Evolutionary conservation across 352 stramenopile genomes (phyloP).

Genomic region (Phytophthora hybrid): DNA sequence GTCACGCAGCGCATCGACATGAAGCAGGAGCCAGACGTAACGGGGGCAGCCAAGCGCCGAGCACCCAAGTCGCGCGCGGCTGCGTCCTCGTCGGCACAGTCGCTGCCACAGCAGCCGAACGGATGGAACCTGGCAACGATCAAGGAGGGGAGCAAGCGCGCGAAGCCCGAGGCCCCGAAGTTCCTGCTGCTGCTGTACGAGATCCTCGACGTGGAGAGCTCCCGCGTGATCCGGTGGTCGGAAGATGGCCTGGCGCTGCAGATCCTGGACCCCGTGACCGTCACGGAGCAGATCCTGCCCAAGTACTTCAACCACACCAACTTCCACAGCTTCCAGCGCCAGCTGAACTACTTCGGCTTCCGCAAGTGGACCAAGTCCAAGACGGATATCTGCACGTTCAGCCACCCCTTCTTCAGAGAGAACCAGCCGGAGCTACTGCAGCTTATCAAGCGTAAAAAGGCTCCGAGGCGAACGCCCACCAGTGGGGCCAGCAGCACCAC

Average conservation of each 20-base stretch:
- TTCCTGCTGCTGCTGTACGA: conserved; percentile 85
- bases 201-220: conserved; percentile 82
- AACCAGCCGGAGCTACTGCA: conserved; percentile 80
- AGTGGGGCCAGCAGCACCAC: conserved; percentile 18
- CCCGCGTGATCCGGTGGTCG: conserved; percentile 78
- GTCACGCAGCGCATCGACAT: conserved; percentile 24
- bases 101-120: conserved; percentile 18
- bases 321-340: conserved; percentile 93
- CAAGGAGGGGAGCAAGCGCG: conserved; percentile 47
- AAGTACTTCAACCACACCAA: conserved; percentile 95
- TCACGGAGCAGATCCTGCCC: conserved; percentile 83
- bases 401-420: conserved; percentile 77
- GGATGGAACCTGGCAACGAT: conserved; percentile 38
- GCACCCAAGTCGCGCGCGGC: conserved; percentile 15
- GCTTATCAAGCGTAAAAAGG: conserved; percentile 86
- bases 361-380: conserved; percentile 41
- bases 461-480: conserved; percentile 51
- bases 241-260: conserved; percentile 78
- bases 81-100: background rate
- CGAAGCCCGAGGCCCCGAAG: conserved; percentile 76
- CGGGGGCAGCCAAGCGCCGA: conserved; percentile 14
- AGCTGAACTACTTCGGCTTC: conserved; percentile 95
- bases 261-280: conserved; percentile 75
- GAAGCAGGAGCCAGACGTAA: conserved; percentile 26
- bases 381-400: conserved; percentile 89